Base-by-base conservation (phyloP, 441 rosid species). In the Isatis lusitanica region DNA sequence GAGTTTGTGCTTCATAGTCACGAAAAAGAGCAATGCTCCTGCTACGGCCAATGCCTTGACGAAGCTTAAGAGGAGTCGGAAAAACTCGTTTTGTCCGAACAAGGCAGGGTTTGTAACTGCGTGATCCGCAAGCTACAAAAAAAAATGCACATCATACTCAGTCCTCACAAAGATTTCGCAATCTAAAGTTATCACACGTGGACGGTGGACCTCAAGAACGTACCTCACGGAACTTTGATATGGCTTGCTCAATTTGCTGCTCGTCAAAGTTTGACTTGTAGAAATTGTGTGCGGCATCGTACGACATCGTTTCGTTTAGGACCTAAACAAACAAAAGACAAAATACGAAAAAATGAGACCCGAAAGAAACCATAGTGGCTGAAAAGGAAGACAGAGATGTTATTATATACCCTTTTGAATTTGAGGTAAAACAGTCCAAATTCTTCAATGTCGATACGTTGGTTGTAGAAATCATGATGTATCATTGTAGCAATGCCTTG, bases 211-310 rank as follows among this genome's bases (percentile, higher is more conserved):
- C 17, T 56, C 39, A 58, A 31, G 8, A 65, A 71, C 57, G 3
- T 4, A 77, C 80, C 73, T 77, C 80, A 0, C 65, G 77, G 65
- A 71, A 77, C 28, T 72, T 77, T 5, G 70, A 71, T 58, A 35
- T 56, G 44, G 56, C 70, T 26, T 66, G 3, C 65, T 71, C 80
- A 1, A 72, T n/a, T 1, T 71, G 56, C 46, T 77, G 65, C 59
- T 72, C 60, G 60, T 66, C 77, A 61, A 77, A 77, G 66, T 77
- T 63, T 43, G 80, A 77, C 36, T 71, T 72, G 77, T 71, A 77
- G 30, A 71, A 16, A 10, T 72, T 66, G 26, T 77, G 16, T 7
- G 68, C 80, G 0, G 80, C 8, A 0, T 77, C 65, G n/a, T 77
- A 71, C 6, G 80, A 66, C 38, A 77, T 8, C 2, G 80, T 77